Percentiles rank a stretch among this genome's conserved stretches.
Conservation (phyloP, 352 stramenopile species). For the Globisporangium mamillatum region DNA sequence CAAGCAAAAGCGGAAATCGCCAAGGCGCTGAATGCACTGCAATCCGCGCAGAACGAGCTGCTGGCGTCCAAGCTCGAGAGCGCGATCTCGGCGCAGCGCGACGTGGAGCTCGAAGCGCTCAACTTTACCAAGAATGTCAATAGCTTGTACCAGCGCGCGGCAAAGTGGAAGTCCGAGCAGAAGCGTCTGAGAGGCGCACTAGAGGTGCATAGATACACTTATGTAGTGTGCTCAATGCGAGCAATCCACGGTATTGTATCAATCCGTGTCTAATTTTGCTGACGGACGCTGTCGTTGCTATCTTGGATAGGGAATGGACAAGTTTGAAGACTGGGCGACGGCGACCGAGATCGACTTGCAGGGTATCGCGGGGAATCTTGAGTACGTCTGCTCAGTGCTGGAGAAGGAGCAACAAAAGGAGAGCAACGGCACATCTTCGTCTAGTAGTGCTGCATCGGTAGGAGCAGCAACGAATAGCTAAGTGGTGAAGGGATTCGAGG, state of each 20-base stretch:
- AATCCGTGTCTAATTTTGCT: neutral
- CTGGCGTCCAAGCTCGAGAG: slow-evolving; percentile 47
- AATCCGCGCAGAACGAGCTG: slow-evolving; percentile 33
- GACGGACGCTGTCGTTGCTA: no score
- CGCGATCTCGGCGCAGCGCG: slow-evolving; percentile 48
- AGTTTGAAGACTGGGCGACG: slow-evolving; percentile 55
- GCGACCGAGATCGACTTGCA: slow-evolving; percentile 46
- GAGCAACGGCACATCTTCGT: neutral
- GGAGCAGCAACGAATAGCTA: neutral
- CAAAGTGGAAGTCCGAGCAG: slow-evolving; percentile 69
- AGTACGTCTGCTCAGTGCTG: slow-evolving; percentile 67
- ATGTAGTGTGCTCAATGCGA: neutral
- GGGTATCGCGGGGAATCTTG: slow-evolving; percentile 56
- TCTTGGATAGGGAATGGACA: slow-evolving; percentile 34
- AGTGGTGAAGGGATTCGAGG: neutral
- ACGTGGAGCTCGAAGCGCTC: slow-evolving; percentile 58
- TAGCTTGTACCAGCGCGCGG: slow-evolving; percentile 48
- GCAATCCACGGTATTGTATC: neutral
- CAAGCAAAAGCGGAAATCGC: slow-evolving; percentile 29
- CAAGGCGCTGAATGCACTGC: slow-evolving; percentile 37
- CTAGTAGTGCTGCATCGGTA: no score
- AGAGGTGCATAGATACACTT: slow-evolving; percentile 22
- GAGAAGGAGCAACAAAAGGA: slow-evolving; percentile 38
- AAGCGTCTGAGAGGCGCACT: slow-evolving; percentile 51
- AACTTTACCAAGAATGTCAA: slow-evolving; percentile 62